phyloP scores from a whole-genome alignment of 2,329 filamentous ascomycete species.

The Diplodia corticola region DNA sequence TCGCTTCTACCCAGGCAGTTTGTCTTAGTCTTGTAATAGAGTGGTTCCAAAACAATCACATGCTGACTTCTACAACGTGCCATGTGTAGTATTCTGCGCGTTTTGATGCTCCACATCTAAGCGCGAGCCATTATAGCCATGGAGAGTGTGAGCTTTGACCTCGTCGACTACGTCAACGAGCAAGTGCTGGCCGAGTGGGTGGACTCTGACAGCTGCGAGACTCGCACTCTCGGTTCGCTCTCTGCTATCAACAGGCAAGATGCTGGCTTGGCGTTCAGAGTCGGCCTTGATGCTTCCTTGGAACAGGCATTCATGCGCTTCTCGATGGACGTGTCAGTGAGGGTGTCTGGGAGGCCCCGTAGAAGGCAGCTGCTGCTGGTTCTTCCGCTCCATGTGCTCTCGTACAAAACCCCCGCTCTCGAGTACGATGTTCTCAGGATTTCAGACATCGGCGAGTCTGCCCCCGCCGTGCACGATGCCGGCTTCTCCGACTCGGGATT shows the following conservation, averaged over 20 bases:
- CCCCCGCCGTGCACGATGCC: constrained; percentile 10
- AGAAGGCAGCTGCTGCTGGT: constrained; percentile 1
- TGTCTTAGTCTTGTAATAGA: background rate
- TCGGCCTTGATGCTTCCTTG: background rate
- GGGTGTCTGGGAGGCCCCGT: background rate
- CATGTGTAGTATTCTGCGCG: background rate
- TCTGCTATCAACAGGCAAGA: constrained; percentile 16
- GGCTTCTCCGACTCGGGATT: constrained; percentile 7
- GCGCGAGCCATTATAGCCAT: background rate
- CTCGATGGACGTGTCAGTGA: constrained; percentile 11
- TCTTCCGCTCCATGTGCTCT: constrained; percentile 2
- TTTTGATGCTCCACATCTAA: background rate
- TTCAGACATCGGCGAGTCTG: background rate
- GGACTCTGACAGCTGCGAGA: background rate
- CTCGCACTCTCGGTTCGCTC: background rate
- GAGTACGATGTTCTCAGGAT: background rate
- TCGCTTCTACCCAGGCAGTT: background rate
- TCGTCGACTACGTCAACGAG: constrained; percentile 1
- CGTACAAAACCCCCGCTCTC: background rate
- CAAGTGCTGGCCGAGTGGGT: constrained; percentile 17
- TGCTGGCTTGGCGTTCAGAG: background rate
- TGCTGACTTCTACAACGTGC: constrained; percentile 1
- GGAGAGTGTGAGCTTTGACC: background rate
- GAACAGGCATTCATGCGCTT: constrained; percentile 13
- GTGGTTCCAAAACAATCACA: background rate